Percentiles rank a stretch among this genome's conserved stretches.
These are phyloP conservation scores for Phaeosphaeriaceae sp. DNA, from an alignment of 2,329 filamentous ascomycete genomes.

Conservation along the genomic window DNA sequence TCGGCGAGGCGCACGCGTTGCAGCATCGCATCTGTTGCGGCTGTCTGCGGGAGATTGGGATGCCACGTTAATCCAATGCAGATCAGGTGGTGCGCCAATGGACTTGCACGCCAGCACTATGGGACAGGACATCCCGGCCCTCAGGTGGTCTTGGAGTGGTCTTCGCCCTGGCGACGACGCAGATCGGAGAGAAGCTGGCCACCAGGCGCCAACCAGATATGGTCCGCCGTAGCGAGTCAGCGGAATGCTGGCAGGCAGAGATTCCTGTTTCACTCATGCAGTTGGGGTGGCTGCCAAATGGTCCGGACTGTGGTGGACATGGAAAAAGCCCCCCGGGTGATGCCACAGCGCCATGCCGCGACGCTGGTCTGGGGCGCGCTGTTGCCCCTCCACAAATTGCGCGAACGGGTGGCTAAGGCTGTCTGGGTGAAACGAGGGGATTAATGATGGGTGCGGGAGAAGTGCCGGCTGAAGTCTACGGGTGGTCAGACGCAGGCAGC, in stretches of 20 bases:
- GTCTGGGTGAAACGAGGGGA: slow-evolving; percentile 31
- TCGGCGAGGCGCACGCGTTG: neutral
- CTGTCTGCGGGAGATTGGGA: slow-evolving; percentile 15
- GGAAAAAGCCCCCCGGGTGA: slow-evolving; percentile 1
- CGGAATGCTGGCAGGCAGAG: slow-evolving; percentile 1
- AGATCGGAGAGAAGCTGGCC: slow-evolving; percentile 16
- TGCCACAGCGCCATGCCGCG: slow-evolving; percentile 10
- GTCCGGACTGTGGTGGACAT: slow-evolving; percentile 13
- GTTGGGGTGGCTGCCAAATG: slow-evolving; percentile 13
- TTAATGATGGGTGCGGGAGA: slow-evolving; percentile 33
- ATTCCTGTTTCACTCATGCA: slow-evolving; percentile 6
- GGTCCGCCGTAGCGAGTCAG: slow-evolving; percentile 4
- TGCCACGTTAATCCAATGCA: slow-evolving; percentile 29
- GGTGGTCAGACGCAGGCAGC: slow-evolving; percentile 12
- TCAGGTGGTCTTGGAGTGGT: slow-evolving; percentile 6
- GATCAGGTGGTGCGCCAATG: slow-evolving; percentile 16
- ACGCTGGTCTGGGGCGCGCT: neutral
- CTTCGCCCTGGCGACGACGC: slow-evolving; percentile 19
- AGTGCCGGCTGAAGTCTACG: slow-evolving; percentile 37
- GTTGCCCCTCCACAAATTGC: slow-evolving; percentile 17
- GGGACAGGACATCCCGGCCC: slow-evolving; percentile 20
- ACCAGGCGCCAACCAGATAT: slow-evolving; percentile 2
- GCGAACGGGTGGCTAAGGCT: slow-evolving; percentile 23
- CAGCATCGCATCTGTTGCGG: slow-evolving; percentile 9
- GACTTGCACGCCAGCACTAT: slow-evolving; percentile 22